These are phyloP conservation scores for Torulaspora indica DNA, from an alignment of 805 yeast genomes.

Conservation along the genomic window DNA sequence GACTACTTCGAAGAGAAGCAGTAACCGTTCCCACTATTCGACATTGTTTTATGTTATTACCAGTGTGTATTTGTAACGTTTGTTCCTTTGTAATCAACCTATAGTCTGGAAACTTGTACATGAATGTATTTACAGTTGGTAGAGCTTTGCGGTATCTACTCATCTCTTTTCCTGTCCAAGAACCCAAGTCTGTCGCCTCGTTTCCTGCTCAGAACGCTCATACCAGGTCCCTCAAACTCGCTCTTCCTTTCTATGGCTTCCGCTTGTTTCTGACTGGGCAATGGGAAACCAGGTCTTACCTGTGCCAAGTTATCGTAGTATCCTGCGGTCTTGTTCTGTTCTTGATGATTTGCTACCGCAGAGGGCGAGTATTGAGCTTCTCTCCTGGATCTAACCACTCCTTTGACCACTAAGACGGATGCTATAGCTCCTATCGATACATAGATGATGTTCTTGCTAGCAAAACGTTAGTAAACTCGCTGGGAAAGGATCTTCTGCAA, in stretches of 20 bases:
- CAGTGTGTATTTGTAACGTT: slow-evolving; percentile 3
- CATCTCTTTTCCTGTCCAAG: slow-evolving; percentile 21
- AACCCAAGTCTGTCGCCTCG: slow-evolving; percentile 48
- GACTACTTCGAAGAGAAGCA: slow-evolving; percentile 68
- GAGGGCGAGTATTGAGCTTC: slow-evolving; percentile 37
- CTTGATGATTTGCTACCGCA: slow-evolving; percentile 18
- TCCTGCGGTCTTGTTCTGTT: slow-evolving; percentile 15
- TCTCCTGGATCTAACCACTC: slow-evolving; percentile 36
- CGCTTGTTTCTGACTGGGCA: slow-evolving; percentile 22
- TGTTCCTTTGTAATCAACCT: not conserved
- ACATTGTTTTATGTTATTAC: not conserved
- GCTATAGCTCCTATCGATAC: slow-evolving; percentile 30
- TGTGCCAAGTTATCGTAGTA: slow-evolving; percentile 38
- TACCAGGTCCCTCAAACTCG: slow-evolving; percentile 65
- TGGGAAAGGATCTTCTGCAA: not conserved
- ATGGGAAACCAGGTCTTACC: slow-evolving; percentile 56
- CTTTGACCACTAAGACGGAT: slow-evolving; percentile 26
- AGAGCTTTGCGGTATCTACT: not conserved
- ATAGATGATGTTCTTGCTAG: slow-evolving; percentile 27
- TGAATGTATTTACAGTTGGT: not conserved
- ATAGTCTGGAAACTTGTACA: too few relatives aligned
- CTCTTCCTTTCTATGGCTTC: slow-evolving; percentile 46
- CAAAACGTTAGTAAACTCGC: slow-evolving; percentile 8
- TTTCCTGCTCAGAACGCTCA: slow-evolving; percentile 52
- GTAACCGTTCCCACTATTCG: slow-evolving; percentile 4